A percentile compares a stretch with the other conserved stretches of the same genome.
These are phyloP conservation scores for Candida sakaeoensis DNA, from an alignment of 805 yeast species.

Conservation along the genomic window DNA sequence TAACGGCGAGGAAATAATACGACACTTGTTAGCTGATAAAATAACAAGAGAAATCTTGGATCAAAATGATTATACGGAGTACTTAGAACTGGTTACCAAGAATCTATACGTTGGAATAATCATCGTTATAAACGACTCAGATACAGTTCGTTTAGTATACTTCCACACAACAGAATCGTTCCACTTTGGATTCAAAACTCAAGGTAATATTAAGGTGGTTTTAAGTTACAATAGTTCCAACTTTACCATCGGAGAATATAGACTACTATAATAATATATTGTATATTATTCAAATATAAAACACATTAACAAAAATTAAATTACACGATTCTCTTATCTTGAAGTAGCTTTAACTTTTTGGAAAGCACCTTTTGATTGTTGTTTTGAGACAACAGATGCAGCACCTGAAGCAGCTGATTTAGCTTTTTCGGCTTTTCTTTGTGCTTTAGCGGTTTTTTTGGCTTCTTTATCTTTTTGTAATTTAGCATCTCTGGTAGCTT, in stretches of 20 bases:
- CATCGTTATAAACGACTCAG: slow-evolving; percentile 13
- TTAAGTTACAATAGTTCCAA: slow-evolving; percentile 19
- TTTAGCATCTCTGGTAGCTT: slow-evolving; percentile 94
- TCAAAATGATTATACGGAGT: slow-evolving; percentile 14
- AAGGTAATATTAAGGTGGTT: slow-evolving; percentile 17
- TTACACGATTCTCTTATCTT: slow-evolving; percentile 55
- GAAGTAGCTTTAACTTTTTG: slow-evolving; percentile 95
- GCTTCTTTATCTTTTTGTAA: slow-evolving; percentile 78
- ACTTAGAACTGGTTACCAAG: slow-evolving; percentile 16
- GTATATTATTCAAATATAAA: slow-evolving; percentile 4
- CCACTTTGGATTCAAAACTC: slow-evolving; percentile 26
- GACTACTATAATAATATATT: slow-evolving; percentile 7
- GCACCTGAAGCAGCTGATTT: slow-evolving; percentile 74
- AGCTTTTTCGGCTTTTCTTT: slow-evolving; percentile 93
- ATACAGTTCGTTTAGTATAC: slow-evolving; percentile 18
- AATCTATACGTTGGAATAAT: slow-evolving; percentile 31
- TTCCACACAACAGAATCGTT: slow-evolving; percentile 39
- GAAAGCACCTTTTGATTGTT: slow-evolving; percentile 97
- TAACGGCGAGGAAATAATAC: slow-evolving; percentile 53
- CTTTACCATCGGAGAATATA: slow-evolving; percentile 27
- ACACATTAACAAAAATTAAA: slow-evolving; percentile 10
- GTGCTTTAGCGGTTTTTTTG: slow-evolving; percentile 88
- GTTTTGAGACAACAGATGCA: slow-evolving; percentile 65
- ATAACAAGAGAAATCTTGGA: slow-evolving; percentile 14
- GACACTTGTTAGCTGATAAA: slow-evolving; percentile 37